Evolutionary conservation across 2,329 filamentous ascomycete genomes (phyloP).

Genomic region (Plenodomus biglobosus): DNA sequence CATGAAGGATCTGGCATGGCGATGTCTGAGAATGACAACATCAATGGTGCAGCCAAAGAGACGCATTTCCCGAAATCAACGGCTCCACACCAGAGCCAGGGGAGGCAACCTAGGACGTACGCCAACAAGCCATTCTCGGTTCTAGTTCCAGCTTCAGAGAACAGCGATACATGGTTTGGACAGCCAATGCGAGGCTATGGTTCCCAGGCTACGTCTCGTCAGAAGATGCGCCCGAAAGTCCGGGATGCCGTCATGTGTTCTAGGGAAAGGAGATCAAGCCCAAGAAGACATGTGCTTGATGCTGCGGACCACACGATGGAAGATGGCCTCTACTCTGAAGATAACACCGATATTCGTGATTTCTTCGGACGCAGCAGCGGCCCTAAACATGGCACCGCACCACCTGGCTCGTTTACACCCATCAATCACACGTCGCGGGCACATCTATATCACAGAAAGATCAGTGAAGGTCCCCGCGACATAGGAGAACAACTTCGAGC

Average conservation of each 20-base stretch:
- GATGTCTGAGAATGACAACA: background rate
- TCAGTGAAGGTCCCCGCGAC: background rate
- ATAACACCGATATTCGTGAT: slow-evolving; percentile 30
- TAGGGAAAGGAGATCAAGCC: background rate
- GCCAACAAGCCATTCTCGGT: slow-evolving; percentile 35
- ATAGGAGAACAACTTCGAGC: slow-evolving; percentile 9
- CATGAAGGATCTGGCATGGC: background rate
- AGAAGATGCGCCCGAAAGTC: slow-evolving; percentile 5
- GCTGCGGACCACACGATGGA: slow-evolving; percentile 1
- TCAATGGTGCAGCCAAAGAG: background rate
- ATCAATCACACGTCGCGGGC: slow-evolving; percentile 5
- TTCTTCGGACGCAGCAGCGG: slow-evolving; percentile 17
- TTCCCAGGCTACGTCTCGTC: background rate
- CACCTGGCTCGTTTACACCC: slow-evolving; percentile 6
- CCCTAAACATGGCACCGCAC: background rate
- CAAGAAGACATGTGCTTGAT: background rate
- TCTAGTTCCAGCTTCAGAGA: slow-evolving; percentile 12
- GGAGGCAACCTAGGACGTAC: slow-evolving; percentile 1
- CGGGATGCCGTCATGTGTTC: background rate
- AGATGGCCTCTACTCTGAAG: slow-evolving; percentile 3
- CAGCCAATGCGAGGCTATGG: slow-evolving; percentile 12
- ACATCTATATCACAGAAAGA: background rate
- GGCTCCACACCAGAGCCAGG: slow-evolving; percentile 2
- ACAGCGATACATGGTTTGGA: slow-evolving; percentile 25
- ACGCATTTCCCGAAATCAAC: background rate